Evolutionary conservation across 805 yeast genomes (phyloP).

Genomic region (Kluyveromyces siamensis): DNA sequence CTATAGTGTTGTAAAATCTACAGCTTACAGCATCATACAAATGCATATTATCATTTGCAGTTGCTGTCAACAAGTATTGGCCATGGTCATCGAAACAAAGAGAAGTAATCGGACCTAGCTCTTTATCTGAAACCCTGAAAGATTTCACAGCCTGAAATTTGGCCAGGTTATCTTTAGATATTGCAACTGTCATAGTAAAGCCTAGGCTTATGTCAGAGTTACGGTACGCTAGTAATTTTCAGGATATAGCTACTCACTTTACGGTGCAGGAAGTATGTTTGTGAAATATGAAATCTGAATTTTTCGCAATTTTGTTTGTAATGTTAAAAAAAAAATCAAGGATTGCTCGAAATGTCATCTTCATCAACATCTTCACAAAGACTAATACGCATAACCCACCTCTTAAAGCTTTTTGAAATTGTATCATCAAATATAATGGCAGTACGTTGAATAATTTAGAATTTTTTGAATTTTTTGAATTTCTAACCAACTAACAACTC

Average conservation of each 20-base stretch:
- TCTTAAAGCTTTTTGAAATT: too few relatives aligned
- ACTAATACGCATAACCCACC: not conserved
- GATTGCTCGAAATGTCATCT: not conserved
- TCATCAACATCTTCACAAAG: too few relatives aligned
- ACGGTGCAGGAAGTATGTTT: too few relatives aligned
- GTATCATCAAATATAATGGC: not conserved
- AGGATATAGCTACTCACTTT: too few relatives aligned
- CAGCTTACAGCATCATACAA: slow-evolving; percentile 74
- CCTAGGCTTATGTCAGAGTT: not conserved
- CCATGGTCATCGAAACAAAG: slow-evolving; percentile 81
- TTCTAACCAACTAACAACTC: not conserved
- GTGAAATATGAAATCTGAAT: not conserved
- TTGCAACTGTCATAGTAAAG: slow-evolving; percentile 13
- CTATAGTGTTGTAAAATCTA: slow-evolving; percentile 54
- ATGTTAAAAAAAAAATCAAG: not conserved
- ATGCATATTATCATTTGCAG: slow-evolving; percentile 76
- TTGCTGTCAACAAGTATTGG: slow-evolving; percentile 61
- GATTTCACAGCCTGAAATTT: slow-evolving; percentile 38
- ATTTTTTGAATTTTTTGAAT: not conserved
- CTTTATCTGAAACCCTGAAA: slow-evolving; percentile 39
- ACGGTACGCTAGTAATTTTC: not conserved
- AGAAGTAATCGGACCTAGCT: slow-evolving; percentile 51
- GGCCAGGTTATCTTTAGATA: slow-evolving; percentile 20
- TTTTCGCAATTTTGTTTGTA: not conserved
- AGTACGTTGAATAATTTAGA: not conserved